Conservation (phyloP, 208 protist species). For the Leptomonas seymouri region DNA sequence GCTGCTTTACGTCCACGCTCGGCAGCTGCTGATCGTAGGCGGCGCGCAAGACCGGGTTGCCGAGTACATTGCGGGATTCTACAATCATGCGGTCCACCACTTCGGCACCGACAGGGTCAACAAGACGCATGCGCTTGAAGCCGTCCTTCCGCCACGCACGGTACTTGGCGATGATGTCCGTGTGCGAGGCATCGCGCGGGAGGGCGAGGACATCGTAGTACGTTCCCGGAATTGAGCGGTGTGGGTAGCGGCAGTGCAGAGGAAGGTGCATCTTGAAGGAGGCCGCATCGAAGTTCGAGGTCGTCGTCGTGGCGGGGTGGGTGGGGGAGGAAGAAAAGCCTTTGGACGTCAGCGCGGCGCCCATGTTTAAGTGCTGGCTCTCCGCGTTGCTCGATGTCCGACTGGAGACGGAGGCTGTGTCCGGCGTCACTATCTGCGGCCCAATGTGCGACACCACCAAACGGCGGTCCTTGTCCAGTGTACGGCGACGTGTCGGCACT, state of each 20-base stretch:
- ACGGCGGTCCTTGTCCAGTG: constrained; percentile 25
- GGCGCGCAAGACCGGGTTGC: constrained; percentile 53
- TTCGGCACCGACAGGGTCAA: constrained; percentile 64
- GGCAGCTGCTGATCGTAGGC: constrained; percentile 71
- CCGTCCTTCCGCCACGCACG: constrained; percentile 65
- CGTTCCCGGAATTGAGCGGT: constrained; percentile 65
- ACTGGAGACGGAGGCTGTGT: constrained; percentile 36
- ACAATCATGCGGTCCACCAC: constrained; percentile 70
- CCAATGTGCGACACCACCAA: constrained; percentile 31
- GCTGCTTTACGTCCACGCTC: constrained; percentile 21
- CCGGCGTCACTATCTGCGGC: constrained; percentile 11
- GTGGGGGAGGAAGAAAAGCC: constrained; percentile 8
- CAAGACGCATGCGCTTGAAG: constrained; percentile 55
- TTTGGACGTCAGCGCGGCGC: constrained; percentile 11
- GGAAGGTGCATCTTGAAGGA: constrained; percentile 69
- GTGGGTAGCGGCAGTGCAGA: constrained; percentile 80
- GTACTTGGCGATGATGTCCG: constrained; percentile 64
- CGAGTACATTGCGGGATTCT: constrained; percentile 85
- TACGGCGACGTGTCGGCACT: constrained; percentile 27
- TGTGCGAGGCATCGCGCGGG: constrained; percentile 36
- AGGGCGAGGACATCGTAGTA: constrained; percentile 87
- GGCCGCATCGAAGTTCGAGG: constrained; percentile 9
- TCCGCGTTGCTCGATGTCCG: constrained; percentile 39
- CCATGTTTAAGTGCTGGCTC: constrained; percentile 3
- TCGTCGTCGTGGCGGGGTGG: background rate